Percentiles rank a stretch among this genome's conserved stretches.
Conservation (phyloP, 169 alveolate species). For the Sarcocystis neurona region DNA sequence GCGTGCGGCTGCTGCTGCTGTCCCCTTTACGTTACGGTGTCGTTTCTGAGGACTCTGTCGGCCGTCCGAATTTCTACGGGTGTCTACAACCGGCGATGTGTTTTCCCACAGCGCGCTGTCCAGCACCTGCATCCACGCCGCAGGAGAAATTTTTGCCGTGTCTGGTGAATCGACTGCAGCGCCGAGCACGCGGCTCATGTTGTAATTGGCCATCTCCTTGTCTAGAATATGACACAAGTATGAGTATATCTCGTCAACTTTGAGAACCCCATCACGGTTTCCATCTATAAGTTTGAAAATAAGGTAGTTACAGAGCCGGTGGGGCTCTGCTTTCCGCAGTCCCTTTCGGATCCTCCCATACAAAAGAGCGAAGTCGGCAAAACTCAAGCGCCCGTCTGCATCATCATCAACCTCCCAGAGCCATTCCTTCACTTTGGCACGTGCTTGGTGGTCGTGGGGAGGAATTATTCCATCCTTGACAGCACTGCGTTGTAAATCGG, state of each 20-base stretch:
- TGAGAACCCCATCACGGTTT: background rate
- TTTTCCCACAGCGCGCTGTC: conserved; percentile 11
- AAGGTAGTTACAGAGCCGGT: background rate
- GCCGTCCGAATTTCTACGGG: background rate
- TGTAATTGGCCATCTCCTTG: background rate
- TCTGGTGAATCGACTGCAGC: background rate
- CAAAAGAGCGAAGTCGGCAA: conserved; percentile 5
- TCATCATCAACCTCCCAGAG: conserved; percentile 22
- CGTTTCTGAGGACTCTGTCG: no score
- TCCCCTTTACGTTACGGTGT: no score
- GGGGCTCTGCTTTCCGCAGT: background rate
- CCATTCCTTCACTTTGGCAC: background rate
- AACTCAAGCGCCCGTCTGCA: background rate
- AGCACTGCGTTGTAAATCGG: background rate
- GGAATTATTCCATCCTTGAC: background rate
- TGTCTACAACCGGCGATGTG: background rate
- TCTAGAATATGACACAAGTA: conserved; percentile 25
- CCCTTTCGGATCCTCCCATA: background rate
- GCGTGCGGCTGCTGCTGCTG: no score
- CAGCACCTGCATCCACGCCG: conserved; percentile 1
- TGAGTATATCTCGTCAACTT: background rate
- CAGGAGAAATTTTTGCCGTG: background rate
- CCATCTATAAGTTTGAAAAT: background rate
- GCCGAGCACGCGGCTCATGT: conserved; percentile 1
- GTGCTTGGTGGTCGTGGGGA: background rate